Evolutionary conservation across 345 rosid genomes (phyloP).

Genomic region (Aegle marmelos): DNA sequence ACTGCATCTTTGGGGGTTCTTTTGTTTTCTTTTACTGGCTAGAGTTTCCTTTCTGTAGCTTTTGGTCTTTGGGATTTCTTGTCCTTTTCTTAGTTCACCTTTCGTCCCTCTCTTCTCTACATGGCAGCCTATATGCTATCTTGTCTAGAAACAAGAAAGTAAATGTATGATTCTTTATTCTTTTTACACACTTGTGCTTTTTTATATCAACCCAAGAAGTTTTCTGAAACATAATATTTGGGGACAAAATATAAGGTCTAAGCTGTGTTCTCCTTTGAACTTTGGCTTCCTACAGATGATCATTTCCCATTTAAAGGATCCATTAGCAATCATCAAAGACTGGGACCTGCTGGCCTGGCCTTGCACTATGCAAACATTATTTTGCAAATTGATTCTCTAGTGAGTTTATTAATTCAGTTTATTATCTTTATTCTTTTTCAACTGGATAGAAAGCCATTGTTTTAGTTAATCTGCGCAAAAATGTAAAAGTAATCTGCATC

Average conservation of each 20-base stretch:
- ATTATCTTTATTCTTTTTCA: neutral
- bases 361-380: constrained; percentile 81
- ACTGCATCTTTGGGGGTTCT: too few species aligned
- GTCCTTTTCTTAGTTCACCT: neutral
- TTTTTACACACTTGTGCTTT: neutral
- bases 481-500: neutral
- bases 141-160: neutral
- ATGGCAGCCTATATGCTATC: neutral
- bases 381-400: constrained; percentile 75
- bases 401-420: constrained; percentile 34
- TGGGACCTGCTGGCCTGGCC: constrained; percentile 87
- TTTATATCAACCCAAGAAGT: neutral
- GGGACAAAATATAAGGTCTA: neutral
- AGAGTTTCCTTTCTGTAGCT: neutral
- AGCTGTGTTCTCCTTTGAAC: neutral
- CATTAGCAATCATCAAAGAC: constrained; percentile 35
- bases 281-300: constrained; percentile 26
- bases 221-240: neutral
- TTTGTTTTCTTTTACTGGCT: neutral
- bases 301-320: constrained; percentile 27
- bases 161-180: neutral
- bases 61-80: neutral
- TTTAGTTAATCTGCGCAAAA: neutral
- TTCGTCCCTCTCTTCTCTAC: too few species aligned
- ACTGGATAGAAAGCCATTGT: neutral